Percentiles rank a stretch among this genome's conserved stretches.
These are phyloP conservation scores for Neurospora discreta DNA, from an alignment of 495 filamentous ascomycete species.

Conservation along the genomic window DNA sequence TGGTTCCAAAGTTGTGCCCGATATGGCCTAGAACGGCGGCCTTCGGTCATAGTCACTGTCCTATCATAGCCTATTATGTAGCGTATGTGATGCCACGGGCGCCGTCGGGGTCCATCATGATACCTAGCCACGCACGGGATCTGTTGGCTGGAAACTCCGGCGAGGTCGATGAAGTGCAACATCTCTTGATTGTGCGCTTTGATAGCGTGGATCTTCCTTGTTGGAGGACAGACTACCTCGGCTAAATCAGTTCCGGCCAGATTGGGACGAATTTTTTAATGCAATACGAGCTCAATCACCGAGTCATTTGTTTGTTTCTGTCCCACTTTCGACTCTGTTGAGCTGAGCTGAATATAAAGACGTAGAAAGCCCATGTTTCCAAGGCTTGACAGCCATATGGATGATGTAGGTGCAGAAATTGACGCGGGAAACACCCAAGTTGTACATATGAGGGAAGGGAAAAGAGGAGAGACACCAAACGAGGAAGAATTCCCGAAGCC, in stretches of 20 bases:
- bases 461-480: not conserved
- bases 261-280: not conserved
- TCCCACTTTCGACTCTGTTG: not conserved
- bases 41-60: not conserved
- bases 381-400: not conserved
- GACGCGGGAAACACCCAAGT: not conserved
- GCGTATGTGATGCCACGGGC: not conserved
- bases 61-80: not conserved
- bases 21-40: not conserved
- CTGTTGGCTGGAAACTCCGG: not conserved
- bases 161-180: not conserved
- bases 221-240: not conserved
- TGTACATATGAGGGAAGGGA: not conserved
- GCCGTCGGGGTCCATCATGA: not conserved
- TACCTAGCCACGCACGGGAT: not conserved
- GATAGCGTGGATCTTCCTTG: not conserved
- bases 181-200: not conserved
- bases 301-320: not conserved
- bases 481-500: not conserved
- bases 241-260: not conserved
- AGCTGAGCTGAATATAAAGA: not conserved
- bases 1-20: not conserved
- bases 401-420: not conserved
- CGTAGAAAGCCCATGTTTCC: not conserved
- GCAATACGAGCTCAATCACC: not conserved